Percentiles rank a stretch among this genome's conserved stretches.
Conservation (phyloP, 768 basidiomycete genomes). For the Sarcomyxa edulis region DNA sequence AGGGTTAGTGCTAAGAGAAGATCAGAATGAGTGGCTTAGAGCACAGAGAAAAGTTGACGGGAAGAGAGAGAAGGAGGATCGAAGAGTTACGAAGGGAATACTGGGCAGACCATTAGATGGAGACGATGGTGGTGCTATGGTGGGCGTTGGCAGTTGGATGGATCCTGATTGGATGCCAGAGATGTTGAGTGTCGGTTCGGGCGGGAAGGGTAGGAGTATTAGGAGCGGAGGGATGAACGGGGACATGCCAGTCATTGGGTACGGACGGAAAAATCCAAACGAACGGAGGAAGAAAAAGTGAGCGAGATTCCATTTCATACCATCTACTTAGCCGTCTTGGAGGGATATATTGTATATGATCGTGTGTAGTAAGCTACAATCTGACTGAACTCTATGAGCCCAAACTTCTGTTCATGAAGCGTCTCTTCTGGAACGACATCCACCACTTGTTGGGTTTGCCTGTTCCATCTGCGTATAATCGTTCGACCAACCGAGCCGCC, state of each 20-base stretch:
- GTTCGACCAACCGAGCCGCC: constrained; percentile 78
- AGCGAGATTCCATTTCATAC: constrained; percentile 14
- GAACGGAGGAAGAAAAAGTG: constrained; percentile 62
- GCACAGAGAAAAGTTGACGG: constrained; percentile 77
- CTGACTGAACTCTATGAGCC: constrained; percentile 42
- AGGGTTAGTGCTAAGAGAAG: constrained; percentile 87
- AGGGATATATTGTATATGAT: constrained; percentile 8
- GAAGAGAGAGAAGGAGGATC: constrained; percentile 74
- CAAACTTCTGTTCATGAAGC: constrained; percentile 91
- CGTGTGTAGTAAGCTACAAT: constrained; percentile 11
- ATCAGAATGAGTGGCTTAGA: constrained; percentile 82
- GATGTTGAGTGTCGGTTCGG: constrained; percentile 59
- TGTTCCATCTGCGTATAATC: constrained; percentile 88
- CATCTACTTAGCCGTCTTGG: constrained; percentile 9
- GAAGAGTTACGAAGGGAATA: constrained; percentile 62
- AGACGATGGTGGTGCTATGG: constrained; percentile 42
- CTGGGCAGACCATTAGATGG: constrained; percentile 40
- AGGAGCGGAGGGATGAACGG: constrained; percentile 48
- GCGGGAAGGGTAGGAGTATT: constrained; percentile 65
- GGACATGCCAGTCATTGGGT: constrained; percentile 79
- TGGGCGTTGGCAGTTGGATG: constrained; percentile 76
- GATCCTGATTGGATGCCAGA: constrained; percentile 94
- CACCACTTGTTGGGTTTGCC: constrained; percentile 99
- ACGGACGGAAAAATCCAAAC: constrained; percentile 89
- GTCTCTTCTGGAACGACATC: constrained; percentile 99